Percentiles rank a stretch among this genome's conserved stretches.
Evolutionary conservation across 2,329 filamentous ascomycete genomes (phyloP).

Genomic region (Calonectria pseudoreteaudii): DNA sequence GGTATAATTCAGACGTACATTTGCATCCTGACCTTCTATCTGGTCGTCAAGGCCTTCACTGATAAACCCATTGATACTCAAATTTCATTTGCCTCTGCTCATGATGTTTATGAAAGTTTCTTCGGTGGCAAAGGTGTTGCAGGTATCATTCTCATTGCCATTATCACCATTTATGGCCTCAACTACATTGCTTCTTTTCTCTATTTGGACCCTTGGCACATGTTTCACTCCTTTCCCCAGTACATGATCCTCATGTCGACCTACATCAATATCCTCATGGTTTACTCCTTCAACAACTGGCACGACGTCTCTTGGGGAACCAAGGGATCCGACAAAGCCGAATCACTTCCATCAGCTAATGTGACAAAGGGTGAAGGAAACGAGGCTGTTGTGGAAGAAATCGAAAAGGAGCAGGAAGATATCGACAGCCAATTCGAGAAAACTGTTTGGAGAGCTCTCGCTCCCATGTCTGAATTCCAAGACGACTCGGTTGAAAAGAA

Average conservation of each 20-base stretch:
- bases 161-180: slow-evolving; percentile 16
- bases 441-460: slow-evolving; percentile 10
- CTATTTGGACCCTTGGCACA: slow-evolving; percentile 18
- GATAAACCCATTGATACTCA: neutral
- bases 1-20: slow-evolving; percentile 12
- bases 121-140: neutral
- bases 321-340: slow-evolving; percentile 11
- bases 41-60: neutral
- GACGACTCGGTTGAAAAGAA: neutral
- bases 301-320: slow-evolving; percentile 15
- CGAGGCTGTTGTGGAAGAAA: slow-evolving; percentile 8
- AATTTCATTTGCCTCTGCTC: slow-evolving; percentile 7
- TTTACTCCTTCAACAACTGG: slow-evolving; percentile 19
- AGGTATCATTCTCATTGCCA: slow-evolving; percentile 7
- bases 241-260: slow-evolving; percentile 14
- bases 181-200: slow-evolving; percentile 13
- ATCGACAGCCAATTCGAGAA: slow-evolving; percentile 18
- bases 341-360: slow-evolving; percentile 8
- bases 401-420: slow-evolving; percentile 14
- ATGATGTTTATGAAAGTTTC: slow-evolving; percentile 1
- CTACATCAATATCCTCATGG: slow-evolving; percentile 17
- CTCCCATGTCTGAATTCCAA: neutral
- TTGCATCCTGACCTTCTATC: neutral
- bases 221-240: slow-evolving; percentile 14
- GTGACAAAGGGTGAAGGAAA: slow-evolving; percentile 1